phyloP scores from a whole-genome alignment of 495 filamentous ascomycete genomes.

The Podospora conica region DNA sequence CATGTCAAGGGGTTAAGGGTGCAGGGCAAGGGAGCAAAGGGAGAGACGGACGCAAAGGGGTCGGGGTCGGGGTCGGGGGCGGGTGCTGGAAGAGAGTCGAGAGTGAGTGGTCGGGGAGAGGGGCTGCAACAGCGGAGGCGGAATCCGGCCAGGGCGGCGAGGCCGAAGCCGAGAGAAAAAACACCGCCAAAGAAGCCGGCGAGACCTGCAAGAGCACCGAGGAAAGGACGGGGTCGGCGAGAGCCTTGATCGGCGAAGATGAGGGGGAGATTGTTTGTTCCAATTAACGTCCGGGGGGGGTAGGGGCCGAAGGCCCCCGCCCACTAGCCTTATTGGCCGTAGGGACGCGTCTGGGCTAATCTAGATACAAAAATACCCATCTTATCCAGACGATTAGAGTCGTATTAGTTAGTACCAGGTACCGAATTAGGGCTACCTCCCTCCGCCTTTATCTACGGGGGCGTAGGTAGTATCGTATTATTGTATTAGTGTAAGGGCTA shows the following conservation, averaged over 20 bases:
- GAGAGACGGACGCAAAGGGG: not conserved
- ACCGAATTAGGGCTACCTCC: no score
- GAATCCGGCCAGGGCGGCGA: not conserved
- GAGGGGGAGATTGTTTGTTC: no score
- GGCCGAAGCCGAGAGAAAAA: not conserved
- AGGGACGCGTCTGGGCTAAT: no score
- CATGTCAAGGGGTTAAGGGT: not conserved
- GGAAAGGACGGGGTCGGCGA: not conserved
- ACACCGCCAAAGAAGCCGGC: not conserved
- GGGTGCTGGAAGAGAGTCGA: not conserved
- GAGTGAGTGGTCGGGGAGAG: not conserved
- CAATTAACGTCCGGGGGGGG: no score
- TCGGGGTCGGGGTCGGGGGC: not conserved
- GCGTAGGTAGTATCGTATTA: no score
- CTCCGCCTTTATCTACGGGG: no score
- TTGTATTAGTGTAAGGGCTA: no score
- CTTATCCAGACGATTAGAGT: no score
- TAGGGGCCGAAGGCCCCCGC: no score
- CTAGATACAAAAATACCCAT: no score
- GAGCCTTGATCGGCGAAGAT: not conserved
- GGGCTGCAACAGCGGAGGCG: not conserved
- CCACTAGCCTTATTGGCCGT: no score
- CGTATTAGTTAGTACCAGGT: no score
- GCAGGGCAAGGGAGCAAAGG: not conserved
- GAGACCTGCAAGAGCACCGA: not conserved